Evolutionary conservation across 2,329 filamentous ascomycete genomes (phyloP).

Genomic region (Aspergillus sojae): DNA sequence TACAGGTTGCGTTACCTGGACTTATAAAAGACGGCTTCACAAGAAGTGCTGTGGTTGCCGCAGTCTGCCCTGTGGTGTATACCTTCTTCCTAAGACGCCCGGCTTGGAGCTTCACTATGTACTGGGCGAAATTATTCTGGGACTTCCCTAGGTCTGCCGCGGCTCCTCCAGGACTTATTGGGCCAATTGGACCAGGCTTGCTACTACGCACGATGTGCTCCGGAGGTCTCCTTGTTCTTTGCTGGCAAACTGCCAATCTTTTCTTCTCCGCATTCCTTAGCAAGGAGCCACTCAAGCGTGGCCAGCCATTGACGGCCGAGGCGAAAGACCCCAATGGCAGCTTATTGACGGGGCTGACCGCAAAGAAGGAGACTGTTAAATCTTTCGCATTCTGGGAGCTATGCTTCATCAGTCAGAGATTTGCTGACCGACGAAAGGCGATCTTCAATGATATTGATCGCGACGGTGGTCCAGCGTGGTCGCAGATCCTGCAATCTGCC

Average conservation of each 20-base stretch:
- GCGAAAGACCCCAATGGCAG: conserved; percentile 92
- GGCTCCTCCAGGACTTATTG: conserved; percentile 55
- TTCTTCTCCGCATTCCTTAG: conserved; percentile 81
- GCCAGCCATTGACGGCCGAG: conserved; percentile 78
- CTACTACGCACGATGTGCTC: conserved; percentile 61
- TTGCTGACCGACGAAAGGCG: conserved; percentile 72
- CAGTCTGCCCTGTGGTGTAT: conserved; percentile 62
- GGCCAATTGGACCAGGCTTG: conserved; percentile 61
- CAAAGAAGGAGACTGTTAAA: conserved; percentile 77
- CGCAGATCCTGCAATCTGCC: conserved; percentile 72
- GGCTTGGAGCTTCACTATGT: conserved; percentile 71
- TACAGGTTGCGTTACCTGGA: conserved; percentile 38
- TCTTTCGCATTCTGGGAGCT: conserved; percentile 92
- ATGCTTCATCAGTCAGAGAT: conserved; percentile 74
- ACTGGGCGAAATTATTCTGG: conserved; percentile 72
- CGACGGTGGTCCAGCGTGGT: conserved; percentile 77
- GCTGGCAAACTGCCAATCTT: conserved; percentile 78
- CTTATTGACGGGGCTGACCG: conserved; percentile 78
- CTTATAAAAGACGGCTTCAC: conserved; percentile 37
- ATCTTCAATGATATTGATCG: conserved; percentile 89
- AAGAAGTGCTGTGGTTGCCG: conserved; percentile 43
- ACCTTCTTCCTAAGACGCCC: conserved; percentile 62
- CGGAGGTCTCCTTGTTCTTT: conserved; percentile 66
- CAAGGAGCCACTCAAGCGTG: conserved; percentile 79
- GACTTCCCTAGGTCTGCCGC: conserved; percentile 73